Base-by-base conservation (phyloP, 192 early-diverging fungal species). In the Powellomyces hirtus region DNA sequence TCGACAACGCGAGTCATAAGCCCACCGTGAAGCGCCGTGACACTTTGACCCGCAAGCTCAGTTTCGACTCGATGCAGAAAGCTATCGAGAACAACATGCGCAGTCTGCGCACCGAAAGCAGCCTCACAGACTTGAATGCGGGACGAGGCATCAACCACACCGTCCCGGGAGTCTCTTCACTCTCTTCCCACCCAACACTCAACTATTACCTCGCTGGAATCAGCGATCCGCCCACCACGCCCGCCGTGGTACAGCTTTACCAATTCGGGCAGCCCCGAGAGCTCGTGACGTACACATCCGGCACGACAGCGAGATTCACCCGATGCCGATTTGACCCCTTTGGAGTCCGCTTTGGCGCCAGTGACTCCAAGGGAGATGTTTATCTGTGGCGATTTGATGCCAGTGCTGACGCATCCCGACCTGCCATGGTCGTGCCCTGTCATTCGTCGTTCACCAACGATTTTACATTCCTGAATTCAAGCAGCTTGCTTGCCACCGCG, bases 321-420 rank as follows among this genome's bases (percentile, higher is more conserved):
- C 51, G 67, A 37, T 65, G 63, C 51, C 88, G 86, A 40, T 94
- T 94, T 82, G 92, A 94, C 66, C 81, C 84, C 0, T 91, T 85
- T 70, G 92, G 92, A 2, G 84, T 84, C 57, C 84, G 88, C 40
- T 94, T 94, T 80, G 92, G 88, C 24, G 89, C 85, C 1, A 76
- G 74, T 2, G 91, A 92, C 73, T 75, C 68, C 33, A 81, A 84
- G 35, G 92, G 92, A 13, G 78, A 82, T 24, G 46, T 94, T 24
- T 78, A 80, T 49, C 75, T 94, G 37, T 94, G 90, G 90, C 77
- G 83, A 42, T 92, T 94, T 72, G 91, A 92, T 67, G 79, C 88
- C 16, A 83, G 80, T 46, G 68, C 80, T 26, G 75, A 84, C 27
- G 75, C 87, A 0, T 72, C 82, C 33, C 83, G 77, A 40, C 91